phyloP scores from a whole-genome alignment of 306 rosid genomes.

The Vigna unguiculata region DNA sequence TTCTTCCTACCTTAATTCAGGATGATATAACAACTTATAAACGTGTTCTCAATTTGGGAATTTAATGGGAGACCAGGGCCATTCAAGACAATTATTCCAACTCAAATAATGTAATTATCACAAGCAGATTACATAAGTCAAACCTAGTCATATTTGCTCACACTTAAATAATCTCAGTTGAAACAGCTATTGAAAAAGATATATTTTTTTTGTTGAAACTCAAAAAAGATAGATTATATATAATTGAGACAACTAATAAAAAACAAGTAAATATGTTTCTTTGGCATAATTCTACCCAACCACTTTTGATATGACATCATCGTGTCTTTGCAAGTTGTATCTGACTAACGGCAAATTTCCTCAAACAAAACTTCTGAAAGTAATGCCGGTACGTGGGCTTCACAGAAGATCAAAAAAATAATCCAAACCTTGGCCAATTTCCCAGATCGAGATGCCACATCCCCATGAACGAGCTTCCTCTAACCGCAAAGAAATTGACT shows the following conservation, averaged over 20 bases:
- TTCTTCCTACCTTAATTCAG: background rate
- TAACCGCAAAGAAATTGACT: conserved; percentile 80
- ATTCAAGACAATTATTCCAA: background rate
- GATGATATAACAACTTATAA: too few species aligned
- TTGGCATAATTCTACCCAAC: background rate
- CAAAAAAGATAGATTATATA: too few species aligned
- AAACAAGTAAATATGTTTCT: background rate
- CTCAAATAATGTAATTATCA: background rate
- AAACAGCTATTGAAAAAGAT: background rate
- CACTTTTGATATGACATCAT: background rate
- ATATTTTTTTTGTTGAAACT: too few species aligned
- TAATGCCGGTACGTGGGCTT: background rate
- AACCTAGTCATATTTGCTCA: background rate
- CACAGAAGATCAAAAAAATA: conserved; percentile 80
- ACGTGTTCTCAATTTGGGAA: too few species aligned
- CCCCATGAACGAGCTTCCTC: conserved; percentile 90
- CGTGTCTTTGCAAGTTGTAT: background rate
- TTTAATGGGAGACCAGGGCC: background rate
- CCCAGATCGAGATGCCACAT: conserved; percentile 95
- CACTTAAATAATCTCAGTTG: background rate
- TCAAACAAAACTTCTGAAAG: background rate
- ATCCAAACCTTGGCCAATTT: conserved; percentile 99
- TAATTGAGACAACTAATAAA: background rate
- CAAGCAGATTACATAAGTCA: background rate
- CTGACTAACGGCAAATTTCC: background rate